Conservation (phyloP, 768 basidiomycete species). For the Hirschioporus abietinus region DNA sequence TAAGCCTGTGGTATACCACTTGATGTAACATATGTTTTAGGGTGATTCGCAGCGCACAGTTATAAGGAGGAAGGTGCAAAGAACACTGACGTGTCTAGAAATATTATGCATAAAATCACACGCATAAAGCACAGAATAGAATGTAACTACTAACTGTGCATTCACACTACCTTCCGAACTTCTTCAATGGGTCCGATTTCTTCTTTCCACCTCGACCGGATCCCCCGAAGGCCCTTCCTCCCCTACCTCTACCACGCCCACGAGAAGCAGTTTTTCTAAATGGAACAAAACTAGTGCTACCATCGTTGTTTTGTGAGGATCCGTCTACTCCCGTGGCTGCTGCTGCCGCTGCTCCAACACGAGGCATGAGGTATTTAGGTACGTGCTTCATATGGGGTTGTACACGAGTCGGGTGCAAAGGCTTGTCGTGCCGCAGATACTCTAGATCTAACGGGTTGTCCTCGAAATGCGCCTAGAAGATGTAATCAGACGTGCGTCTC, state of each 20-base stretch:
- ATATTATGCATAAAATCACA: background rate
- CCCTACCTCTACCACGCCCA: conserved; percentile 50
- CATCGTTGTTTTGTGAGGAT: conserved; percentile 20
- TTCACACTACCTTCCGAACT: conserved; percentile 34
- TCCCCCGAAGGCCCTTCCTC: conserved; percentile 40
- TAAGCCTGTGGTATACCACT: too few relatives aligned
- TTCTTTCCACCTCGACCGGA: conserved; percentile 47
- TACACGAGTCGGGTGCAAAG: conserved; percentile 82
- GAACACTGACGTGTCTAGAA: background rate
- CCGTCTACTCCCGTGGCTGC: conserved; percentile 6
- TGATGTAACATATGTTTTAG: too few relatives aligned
- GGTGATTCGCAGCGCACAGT: too few relatives aligned
- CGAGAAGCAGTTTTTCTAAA: conserved; percentile 55
- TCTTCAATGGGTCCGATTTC: conserved; percentile 79
- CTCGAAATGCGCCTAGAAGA: conserved; percentile 86
- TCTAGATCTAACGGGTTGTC: conserved; percentile 94
- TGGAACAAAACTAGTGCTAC: conserved; percentile 51
- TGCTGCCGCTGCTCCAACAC: conserved; percentile 54
- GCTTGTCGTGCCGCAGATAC: conserved; percentile 90
- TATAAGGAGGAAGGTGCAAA: too few relatives aligned
- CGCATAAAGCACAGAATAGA: background rate
- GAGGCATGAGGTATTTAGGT: conserved; percentile 87
- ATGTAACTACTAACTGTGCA: background rate
- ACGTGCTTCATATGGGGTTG: conserved; percentile 96
- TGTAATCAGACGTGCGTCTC: conserved; percentile 8